Evolutionary conservation across 331 rosid species (phyloP).

Genomic region (Pyrus hybrid): DNA sequence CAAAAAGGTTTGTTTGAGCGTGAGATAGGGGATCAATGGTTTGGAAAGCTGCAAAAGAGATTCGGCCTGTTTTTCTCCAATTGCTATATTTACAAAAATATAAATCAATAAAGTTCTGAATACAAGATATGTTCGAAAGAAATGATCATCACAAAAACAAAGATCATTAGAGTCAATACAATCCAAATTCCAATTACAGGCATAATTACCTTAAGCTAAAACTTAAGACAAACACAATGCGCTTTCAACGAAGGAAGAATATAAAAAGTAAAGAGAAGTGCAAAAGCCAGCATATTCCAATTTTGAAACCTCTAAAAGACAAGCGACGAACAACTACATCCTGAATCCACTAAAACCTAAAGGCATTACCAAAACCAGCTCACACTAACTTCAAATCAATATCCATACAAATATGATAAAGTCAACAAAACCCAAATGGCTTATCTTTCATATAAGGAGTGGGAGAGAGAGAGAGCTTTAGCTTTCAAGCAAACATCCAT

Average conservation of each 20-base stretch:
- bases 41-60: not conserved
- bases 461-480: not conserved
- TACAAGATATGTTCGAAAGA: not conserved
- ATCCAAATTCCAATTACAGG: not conserved
- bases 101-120: not conserved
- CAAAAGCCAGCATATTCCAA: constrained; percentile 4
- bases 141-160: not conserved
- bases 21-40: not conserved
- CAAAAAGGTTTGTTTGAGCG: not conserved
- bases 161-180: not conserved
- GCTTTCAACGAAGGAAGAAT: not conserved
- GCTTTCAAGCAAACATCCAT: not conserved
- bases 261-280: not conserved
- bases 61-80: not conserved
- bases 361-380: constrained; percentile 11
- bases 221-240: not conserved
- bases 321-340: not conserved
- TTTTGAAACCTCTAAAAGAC: constrained; percentile 3
- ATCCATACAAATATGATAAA: not conserved
- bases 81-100: not conserved
- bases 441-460: not conserved
- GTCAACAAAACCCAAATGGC: not conserved
- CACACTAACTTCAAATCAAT: constrained; percentile 3
- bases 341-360: not conserved
- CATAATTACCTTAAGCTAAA: not conserved